Base-by-base conservation (phyloP, 2,329 filamentous ascomycete genomes). In the Epichloe baconii region DNA sequence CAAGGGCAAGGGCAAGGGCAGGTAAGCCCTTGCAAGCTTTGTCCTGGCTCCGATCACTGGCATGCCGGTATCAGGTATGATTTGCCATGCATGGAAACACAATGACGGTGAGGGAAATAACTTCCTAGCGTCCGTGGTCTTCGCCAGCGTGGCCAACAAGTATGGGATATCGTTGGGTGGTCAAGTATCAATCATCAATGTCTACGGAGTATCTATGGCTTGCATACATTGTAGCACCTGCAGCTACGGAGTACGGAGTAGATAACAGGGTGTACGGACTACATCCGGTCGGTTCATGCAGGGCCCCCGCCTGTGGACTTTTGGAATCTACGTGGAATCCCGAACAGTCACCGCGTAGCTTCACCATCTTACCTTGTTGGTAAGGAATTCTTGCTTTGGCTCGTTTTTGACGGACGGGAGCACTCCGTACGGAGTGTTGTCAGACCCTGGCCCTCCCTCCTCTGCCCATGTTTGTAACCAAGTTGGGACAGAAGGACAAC, bases 141-240 rank as follows among this genome's bases (percentile, higher is more conserved):
- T 47, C 46, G 34, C 38, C n/a, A 19, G 36, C 47, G 15, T 14
- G 47, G 21, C 21, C 38, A 49, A 36, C 38, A 49, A 36, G 17
- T 11, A 11, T 31, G 31, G 31, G 31, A 4, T 11, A 8, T 31
- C 31, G 31, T 31, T 31, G 31, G 31, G 31, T 31, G 10, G 3
- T 31, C 10, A 31, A 31, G 8, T 8, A 31, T 36, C 26, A 17
- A 34, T 8, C 19, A 47, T 17, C 17, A 23, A 23, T 10, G 38
- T 15, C 44, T 31, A 31, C 31, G 10, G 1, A 31, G 31, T 46
- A 36, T 42, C 23, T 47, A 58, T 59, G 54, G 57, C 57, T 54
- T 60, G 57, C 58, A 58, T 58, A 17, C 17, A 17, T n/a, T n/a
- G n/a, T 17, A 47, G 50, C 55, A 55, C 47, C 56, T 58, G 54